Base-by-base conservation (phyloP, 768 basidiomycete genomes). In the Gautieria morchelliformis region DNA sequence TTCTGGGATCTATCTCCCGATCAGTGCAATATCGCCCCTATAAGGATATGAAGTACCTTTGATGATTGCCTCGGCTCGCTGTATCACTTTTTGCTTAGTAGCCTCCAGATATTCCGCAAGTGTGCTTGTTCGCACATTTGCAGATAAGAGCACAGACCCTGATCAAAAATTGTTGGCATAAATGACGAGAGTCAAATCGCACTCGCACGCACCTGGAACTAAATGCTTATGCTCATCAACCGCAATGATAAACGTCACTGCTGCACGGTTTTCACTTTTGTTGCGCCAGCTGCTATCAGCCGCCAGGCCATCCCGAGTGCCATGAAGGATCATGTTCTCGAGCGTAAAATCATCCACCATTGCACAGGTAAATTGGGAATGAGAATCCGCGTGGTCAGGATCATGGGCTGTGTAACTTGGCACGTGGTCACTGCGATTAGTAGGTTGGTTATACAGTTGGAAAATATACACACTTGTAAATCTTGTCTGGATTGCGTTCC, bases 201-300 rank as follows among this genome's bases (percentile, higher is more conserved):
- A n/a, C n/a, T 19, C 48, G 2, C 11, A 41, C 40, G 9, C 40
- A 63, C 62, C 58, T 3, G 62, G 62, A n/a, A 59, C 52, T 58
- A 63, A 58, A 5, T 52, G 58, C 0, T 22, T 19, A 19, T 57
- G 24, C 11, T 53, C 27, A 41, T 63, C 59, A 3, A 62, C 8
- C 0, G 58, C 59, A 11, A 46, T 48, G 47, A 63, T 37, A 32
- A 63, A 49, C 0, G 62, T 63, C 7, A 63, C 50, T 0, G 58
- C 58, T 1, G 62, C 62, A 2, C 58, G 58, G 35, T 61, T 63
- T 42, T 63, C 55, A 22, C 61, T 63, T 59, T 62, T 61, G 53
- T 63, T 42, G 1, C 61, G 20, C 20, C 54, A 63, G 1, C 50
- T 57, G 1, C 54, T 30, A 20, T 63, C 60, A 14, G 40, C 40